Percentiles rank a stretch among this genome's conserved stretches.
These are phyloP conservation scores for Neonectria magnoliae DNA, from an alignment of 2,329 filamentous ascomycete genomes.

Conservation along the genomic window DNA sequence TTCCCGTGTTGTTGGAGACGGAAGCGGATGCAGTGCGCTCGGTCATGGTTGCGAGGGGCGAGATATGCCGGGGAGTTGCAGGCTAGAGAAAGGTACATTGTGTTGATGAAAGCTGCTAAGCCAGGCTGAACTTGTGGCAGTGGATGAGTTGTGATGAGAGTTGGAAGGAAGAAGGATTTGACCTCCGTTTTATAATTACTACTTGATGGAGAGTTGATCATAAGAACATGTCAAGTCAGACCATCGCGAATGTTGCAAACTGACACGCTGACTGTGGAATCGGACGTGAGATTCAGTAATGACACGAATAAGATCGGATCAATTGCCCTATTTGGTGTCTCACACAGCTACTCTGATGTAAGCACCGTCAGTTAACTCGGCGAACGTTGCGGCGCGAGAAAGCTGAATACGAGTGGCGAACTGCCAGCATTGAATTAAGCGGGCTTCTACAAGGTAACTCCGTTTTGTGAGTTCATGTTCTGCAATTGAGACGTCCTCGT, in stretches of 20 bases:
- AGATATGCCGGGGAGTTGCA: neutral
- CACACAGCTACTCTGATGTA: neutral
- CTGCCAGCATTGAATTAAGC: neutral
- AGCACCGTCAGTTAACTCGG: neutral
- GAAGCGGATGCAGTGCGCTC: slow-evolving; percentile 10
- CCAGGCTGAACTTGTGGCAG: too few species aligned
- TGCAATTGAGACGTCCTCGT: too few species aligned
- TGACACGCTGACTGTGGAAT: too few species aligned
- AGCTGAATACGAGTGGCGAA: too few species aligned
- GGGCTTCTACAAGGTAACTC: neutral
- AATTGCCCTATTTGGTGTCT: neutral
- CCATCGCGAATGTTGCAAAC: neutral
- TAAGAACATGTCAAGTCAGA: neutral
- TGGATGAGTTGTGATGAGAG: neutral
- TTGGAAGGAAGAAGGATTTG: neutral
- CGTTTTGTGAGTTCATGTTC: too few species aligned
- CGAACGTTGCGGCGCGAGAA: too few species aligned
- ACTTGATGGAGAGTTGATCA: neutral
- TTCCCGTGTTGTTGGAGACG: neutral
- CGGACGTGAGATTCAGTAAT: neutral
- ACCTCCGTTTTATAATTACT: neutral
- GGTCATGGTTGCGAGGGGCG: slow-evolving; percentile 1
- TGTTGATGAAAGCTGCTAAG: neutral
- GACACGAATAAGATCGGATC: neutral
- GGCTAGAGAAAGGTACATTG: neutral